Base-by-base conservation (phyloP, 495 filamentous ascomycete genomes). In the Xylaria bambusicola region DNA sequence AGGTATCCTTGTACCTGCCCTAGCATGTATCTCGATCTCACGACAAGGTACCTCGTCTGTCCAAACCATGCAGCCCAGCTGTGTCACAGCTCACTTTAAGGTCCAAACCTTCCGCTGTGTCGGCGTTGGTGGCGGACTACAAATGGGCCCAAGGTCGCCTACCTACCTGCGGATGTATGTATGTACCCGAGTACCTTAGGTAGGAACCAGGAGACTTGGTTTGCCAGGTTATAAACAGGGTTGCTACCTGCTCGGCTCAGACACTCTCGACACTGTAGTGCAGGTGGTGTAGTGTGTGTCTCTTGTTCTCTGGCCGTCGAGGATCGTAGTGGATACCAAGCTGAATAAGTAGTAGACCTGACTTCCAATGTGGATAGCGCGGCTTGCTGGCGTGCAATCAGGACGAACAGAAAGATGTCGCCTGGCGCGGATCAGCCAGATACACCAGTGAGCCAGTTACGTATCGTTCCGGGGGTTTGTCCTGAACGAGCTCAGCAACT, bases 291-390 rank as follows among this genome's bases (percentile, higher is more conserved):
- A n/a, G n/a, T n/a, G n/a, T n/a, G n/a, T n/a, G n/a, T n/a, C n/a
- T n/a, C n/a, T n/a, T n/a, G n/a, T n/a, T n/a, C n/a, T n/a, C n/a
- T n/a, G 26, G 26, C n/a, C 35, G 21, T 57, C 21, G 55, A 35
- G 9, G 55, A 49, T 15, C 49, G 45, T 35, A 18, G 27, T 47
- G 53, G 40, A 29, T 24, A 48, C 27, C 29, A 15, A 56, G 54
- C 54, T 56, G 54, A 56, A 56, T 48, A 56, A 48, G 54, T 56
- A n/a, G n/a, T n/a, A n/a, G n/a, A 48, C 54, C 54, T 48, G 41
- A n/a, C 53, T 40, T 24, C 26, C 41, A 31, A 27, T 18, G 20
- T 27, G 15, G 23, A 18, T 27, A 9, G 9, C 15, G 26, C 31
- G 3, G 20, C 2, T 38, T 29, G 21, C 15, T 4, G 17, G n/a